A percentile compares a stretch with the other conserved stretches of the same genome.
Evolutionary conservation across 352 stramenopile genomes (phyloP).

Genomic region (Pythium phragmitis): DNA sequence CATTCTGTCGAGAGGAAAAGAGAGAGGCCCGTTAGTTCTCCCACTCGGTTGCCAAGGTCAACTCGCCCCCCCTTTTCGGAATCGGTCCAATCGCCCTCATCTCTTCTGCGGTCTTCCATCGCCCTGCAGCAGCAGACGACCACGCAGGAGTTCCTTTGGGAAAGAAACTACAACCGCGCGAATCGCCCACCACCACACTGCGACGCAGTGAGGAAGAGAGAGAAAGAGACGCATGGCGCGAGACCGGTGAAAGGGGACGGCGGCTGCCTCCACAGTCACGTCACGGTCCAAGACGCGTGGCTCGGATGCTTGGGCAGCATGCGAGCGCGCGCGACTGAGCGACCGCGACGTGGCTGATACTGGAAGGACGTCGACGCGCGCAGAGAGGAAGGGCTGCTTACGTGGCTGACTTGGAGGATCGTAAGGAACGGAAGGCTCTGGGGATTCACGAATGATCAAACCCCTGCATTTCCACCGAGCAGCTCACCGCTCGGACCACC

Average conservation of each 20-base stretch:
- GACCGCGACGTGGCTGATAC: conserved; percentile 23
- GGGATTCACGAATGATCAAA: conserved; percentile 31
- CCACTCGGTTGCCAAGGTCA: conserved; percentile 62
- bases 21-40: conserved; percentile 34
- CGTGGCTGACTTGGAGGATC: conserved; percentile 42
- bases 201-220: background rate
- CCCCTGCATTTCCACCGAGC: background rate
- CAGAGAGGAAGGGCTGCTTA: conserved; percentile 27
- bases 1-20: conserved; percentile 79
- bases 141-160: conserved; percentile 3
- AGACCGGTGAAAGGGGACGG: conserved; percentile 17
- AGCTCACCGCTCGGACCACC: background rate
- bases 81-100: background rate
- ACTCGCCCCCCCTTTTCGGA: conserved; percentile 26
- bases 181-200: background rate
- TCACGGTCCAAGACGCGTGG: conserved; percentile 19
- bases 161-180: conserved; percentile 14
- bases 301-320: conserved; percentile 16
- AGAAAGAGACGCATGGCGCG: background rate
- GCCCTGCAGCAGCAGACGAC: background rate
- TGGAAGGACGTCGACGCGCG: conserved; percentile 15
- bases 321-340: conserved; percentile 6
- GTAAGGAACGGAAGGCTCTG: conserved; percentile 41
- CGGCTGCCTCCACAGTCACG: conserved; percentile 71
- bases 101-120: too few relatives aligned